Evolutionary conservation across 495 filamentous ascomycete genomes (phyloP).

Genomic region (Alectoria sarmentosa): DNA sequence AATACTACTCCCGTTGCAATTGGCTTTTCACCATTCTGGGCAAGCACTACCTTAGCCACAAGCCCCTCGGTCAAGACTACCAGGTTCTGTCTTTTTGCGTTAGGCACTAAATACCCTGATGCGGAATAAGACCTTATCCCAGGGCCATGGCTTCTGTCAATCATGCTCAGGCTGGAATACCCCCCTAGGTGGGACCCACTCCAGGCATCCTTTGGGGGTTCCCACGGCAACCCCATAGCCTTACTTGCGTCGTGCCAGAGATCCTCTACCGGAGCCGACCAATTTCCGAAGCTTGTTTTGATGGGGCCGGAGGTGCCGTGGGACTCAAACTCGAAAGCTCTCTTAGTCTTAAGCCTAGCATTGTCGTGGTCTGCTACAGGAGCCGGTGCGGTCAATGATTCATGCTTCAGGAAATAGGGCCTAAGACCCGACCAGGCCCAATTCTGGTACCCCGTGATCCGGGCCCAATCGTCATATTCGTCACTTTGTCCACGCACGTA

Average conservation of each 20-base stretch:
- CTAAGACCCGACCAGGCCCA: constrained; percentile 41
- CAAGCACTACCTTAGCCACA: constrained; percentile 37
- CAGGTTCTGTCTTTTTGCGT: constrained; percentile 38
- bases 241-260: constrained; percentile 29
- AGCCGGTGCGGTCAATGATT: constrained; percentile 16
- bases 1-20: constrained; percentile 31
- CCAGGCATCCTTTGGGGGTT: constrained; percentile 26
- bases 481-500: constrained; percentile 31
- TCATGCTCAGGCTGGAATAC: constrained; percentile 32
- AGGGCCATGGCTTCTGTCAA: constrained; percentile 35
- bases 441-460: constrained; percentile 36
- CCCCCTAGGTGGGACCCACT: constrained; percentile 35
- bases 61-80: constrained; percentile 39
- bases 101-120: constrained; percentile 36
- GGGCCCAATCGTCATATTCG: constrained; percentile 43
- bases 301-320: constrained; percentile 31
- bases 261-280: constrained; percentile 26
- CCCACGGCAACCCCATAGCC: constrained; percentile 20
- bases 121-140: constrained; percentile 42
- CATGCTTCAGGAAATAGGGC: constrained; percentile 38
- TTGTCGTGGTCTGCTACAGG: too few species aligned
- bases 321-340: constrained; percentile 21
- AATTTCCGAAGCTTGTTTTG: constrained; percentile 31
- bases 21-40: constrained; percentile 12
- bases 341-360: too few species aligned